Conservation (phyloP, 2,329 filamentous ascomycete species). For the Ceratocystis lukuohia region DNA sequence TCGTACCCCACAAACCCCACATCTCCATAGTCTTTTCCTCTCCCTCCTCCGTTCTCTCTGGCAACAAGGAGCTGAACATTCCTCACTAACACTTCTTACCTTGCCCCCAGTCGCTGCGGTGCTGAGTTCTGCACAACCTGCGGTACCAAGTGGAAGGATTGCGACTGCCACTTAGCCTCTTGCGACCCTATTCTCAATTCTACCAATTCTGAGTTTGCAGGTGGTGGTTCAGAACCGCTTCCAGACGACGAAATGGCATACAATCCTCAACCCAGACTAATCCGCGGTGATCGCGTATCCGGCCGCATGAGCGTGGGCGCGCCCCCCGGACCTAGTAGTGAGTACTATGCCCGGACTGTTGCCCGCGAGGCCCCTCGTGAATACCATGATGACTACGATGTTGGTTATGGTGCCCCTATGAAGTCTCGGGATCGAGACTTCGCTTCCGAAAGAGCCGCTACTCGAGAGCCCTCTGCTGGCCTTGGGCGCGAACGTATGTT, state of each 20-base stretch:
- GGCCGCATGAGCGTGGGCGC: constrained; percentile 14
- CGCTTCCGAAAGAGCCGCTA: constrained; percentile 3
- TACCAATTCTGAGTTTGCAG: constrained; percentile 20
- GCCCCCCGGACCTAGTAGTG: constrained; percentile 4
- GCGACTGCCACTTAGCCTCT: constrained; percentile 71
- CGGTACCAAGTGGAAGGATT: constrained; percentile 67
- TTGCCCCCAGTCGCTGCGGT: constrained; percentile 48
- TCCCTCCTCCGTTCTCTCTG: constrained; percentile 15
- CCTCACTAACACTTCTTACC: constrained; percentile 22
- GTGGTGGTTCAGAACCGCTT: constrained; percentile 3
- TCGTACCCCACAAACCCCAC: constrained; percentile 3
- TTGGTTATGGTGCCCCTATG: constrained; percentile 13
- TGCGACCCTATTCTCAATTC: constrained; percentile 31
- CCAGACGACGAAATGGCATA: constrained; percentile 17
- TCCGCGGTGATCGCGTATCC: constrained; percentile 14
- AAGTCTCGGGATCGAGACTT: constrained; percentile 8
- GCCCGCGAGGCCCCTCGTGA: constrained; percentile 18
- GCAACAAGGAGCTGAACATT: constrained; percentile 14
- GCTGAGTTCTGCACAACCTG: constrained; percentile 84
- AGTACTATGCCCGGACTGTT: constrained; percentile 13
- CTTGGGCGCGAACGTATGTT: constrained; percentile 9
- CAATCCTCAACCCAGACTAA: constrained; percentile 1
- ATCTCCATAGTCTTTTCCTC: neutral
- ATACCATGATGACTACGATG: constrained; percentile 17
- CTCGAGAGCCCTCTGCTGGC: constrained; percentile 13